phyloP scores from a whole-genome alignment of 2,329 filamentous ascomycete species.

The Helicocarpus griseus region DNA sequence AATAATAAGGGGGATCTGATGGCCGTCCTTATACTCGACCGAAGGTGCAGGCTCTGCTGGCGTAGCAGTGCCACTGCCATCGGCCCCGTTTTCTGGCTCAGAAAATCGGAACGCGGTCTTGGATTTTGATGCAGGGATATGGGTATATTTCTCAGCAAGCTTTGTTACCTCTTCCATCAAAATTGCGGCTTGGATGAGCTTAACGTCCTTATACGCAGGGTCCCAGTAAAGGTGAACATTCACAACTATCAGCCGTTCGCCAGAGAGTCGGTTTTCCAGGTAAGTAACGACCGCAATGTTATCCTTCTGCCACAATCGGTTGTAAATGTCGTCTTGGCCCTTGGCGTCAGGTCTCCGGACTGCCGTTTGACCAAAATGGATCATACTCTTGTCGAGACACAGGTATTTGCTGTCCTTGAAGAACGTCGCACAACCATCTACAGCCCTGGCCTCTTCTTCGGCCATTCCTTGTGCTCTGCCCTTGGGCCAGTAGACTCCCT shows the following conservation, averaged over 20 bases:
- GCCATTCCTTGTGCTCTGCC: conserved; percentile 84
- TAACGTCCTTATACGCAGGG: conserved; percentile 80
- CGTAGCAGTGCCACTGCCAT: conserved; percentile 35
- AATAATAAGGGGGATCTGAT: conserved; percentile 80
- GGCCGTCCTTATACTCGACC: conserved; percentile 73
- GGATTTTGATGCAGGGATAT: conserved; percentile 70
- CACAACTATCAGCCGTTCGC: conserved; percentile 82
- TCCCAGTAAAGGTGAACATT: conserved; percentile 97
- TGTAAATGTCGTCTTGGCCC: conserved; percentile 94
- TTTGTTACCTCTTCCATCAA: conserved; percentile 86
- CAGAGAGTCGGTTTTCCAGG: conserved; percentile 82
- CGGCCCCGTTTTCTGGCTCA: conserved; percentile 37
- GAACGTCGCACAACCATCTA: conserved; percentile 95
- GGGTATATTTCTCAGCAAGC: conserved; percentile 73
- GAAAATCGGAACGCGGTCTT: conserved; percentile 50
- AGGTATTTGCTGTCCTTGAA: conserved; percentile 95
- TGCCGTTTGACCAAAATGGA: conserved; percentile 84
- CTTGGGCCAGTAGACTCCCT: conserved; percentile 87
- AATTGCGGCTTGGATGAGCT: conserved; percentile 91
- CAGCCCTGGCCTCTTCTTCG: conserved; percentile 75
- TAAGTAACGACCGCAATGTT: conserved; percentile 90
- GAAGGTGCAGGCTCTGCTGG: conserved; percentile 62
- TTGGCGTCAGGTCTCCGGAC: conserved; percentile 97
- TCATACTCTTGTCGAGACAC: conserved; percentile 82
- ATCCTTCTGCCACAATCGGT: conserved; percentile 96